Base-by-base conservation (phyloP, 805 yeast genomes). In the Hanseniaspora valbyensis region DNA sequence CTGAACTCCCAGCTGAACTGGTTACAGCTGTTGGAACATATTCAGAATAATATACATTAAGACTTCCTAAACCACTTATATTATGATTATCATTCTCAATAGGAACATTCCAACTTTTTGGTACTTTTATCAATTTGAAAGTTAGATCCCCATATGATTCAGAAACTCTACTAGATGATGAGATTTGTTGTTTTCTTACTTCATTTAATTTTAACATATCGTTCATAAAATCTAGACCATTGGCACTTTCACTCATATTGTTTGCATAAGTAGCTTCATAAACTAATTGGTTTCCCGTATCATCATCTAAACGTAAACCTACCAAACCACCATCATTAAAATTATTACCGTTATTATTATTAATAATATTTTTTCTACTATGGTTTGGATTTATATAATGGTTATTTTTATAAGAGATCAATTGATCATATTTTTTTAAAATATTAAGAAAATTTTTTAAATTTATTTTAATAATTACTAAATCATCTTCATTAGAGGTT, bases 201-300 rank as follows among this genome's bases (percentile, higher is more conserved):
- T 40, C 41, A 26, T 48, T 40, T 38, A 42, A 40, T 19, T 18
- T 39, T 2, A 48, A 8, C 51, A 48, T 48, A 26, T 48, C 51
- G 10, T 25, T 48, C 51, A 49, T 49, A 19, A 49, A 49, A 10
- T 28, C 42, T 21, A 32, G 4, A 3, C 32, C 21, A 26, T 14
- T 24, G 21, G 4, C 39, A 34, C 7, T 34, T 19, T 14, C 39
- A 34, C 13, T 13, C 22, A 16, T 34, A 22, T 18, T 16, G 24
- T 34, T 34, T 34, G 39, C 21, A 9, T 14, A 38, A n/a, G 7
- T 22, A 7, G 4, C 12, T 7, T 22, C 18, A 33, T 12, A 14
- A 33, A 14, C 18, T 5, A 33, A 5, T 33, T 33, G 37, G 37
- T 14, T 33, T 10, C 12, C 18, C 6, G 18, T 16, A n/a, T 33